Conservation (phyloP, 768 basidiomycete genomes). For the Macrolepiota dolichaula region DNA sequence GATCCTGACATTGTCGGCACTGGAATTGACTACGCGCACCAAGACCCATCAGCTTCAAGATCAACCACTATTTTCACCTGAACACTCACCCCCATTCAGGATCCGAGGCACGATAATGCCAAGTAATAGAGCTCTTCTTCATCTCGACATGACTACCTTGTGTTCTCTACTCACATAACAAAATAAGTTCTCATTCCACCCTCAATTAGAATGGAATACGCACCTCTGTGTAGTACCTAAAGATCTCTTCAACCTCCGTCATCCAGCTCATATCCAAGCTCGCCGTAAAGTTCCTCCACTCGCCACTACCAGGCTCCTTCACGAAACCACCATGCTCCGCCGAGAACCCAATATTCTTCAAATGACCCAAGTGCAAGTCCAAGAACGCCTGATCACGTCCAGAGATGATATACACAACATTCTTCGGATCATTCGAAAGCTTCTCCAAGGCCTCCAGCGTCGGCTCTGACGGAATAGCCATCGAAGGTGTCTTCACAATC, state of each 20-base stretch:
- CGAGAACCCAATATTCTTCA: constrained; percentile 80
- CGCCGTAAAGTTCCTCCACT: constrained; percentile 90
- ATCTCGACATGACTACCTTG: constrained; percentile 95
- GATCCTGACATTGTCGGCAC: constrained; percentile 94
- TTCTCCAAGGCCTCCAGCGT: constrained; percentile 72
- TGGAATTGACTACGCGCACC: constrained; percentile 66
- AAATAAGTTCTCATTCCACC: not conserved
- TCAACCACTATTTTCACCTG: not conserved
- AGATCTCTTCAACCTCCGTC: constrained; percentile 92
- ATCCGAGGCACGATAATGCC: constrained; percentile 93
- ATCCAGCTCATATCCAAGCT: constrained; percentile 97
- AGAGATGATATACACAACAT: constrained; percentile 96
- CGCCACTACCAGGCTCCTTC: constrained; percentile 56
- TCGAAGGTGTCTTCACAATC: constrained; percentile 90
- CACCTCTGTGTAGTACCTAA: constrained; percentile 93
- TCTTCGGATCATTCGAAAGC: constrained; percentile 77
- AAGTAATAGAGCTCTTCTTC: constrained; percentile 97
- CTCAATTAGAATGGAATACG: constrained; percentile 17
- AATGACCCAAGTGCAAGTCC: constrained; percentile 85
- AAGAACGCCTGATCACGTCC: constrained; percentile 93
- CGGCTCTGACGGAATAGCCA: constrained; percentile 74
- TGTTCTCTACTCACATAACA: constrained; percentile 53
- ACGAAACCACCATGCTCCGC: constrained; percentile 97
- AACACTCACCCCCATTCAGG: constrained; percentile 89
- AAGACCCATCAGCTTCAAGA: constrained; percentile 6